phyloP scores from a whole-genome alignment of 352 stramenopile species.

The Globisporangium solare region DNA sequence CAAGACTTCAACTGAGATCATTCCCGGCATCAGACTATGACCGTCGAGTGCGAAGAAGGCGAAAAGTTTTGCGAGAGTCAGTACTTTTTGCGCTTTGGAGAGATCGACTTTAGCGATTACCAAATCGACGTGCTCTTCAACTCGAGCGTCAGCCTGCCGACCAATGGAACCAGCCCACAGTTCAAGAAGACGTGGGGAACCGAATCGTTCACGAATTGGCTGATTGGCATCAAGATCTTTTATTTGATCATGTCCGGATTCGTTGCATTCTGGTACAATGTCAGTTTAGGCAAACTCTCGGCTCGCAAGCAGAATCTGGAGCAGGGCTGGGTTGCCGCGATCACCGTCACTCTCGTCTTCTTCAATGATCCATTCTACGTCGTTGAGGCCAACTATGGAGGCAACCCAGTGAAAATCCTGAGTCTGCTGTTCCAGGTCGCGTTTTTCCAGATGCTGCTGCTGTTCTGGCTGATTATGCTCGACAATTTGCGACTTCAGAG shows the following conservation, averaged over 20 bases:
- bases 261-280: constrained; percentile 39
- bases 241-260: constrained; percentile 37
- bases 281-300: constrained; percentile 36
- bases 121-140: constrained; percentile 60
- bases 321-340: constrained; percentile 45
- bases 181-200: constrained; percentile 60
- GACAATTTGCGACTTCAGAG: constrained; percentile 57
- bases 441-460: constrained; percentile 53
- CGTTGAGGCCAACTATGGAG: constrained; percentile 38
- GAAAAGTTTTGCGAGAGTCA: constrained; percentile 29
- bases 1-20: constrained; percentile 32
- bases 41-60: constrained; percentile 28
- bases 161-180: constrained; percentile 34
- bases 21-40: constrained; percentile 27
- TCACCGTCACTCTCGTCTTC: constrained; percentile 39
- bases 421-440: constrained; percentile 49
- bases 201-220: constrained; percentile 43
- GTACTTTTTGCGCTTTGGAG: constrained; percentile 49
- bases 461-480: constrained; percentile 53
- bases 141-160: constrained; percentile 26
- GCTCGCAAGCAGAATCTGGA: constrained; percentile 51
- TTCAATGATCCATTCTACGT: constrained; percentile 67
- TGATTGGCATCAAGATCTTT: constrained; percentile 55
- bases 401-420: constrained; percentile 43
- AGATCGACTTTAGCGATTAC: constrained; percentile 54